Percentiles rank a stretch among this genome's conserved stretches.
Evolutionary conservation across 257 asterid genomes (phyloP).

Genomic region (Solanum paucissectum): DNA sequence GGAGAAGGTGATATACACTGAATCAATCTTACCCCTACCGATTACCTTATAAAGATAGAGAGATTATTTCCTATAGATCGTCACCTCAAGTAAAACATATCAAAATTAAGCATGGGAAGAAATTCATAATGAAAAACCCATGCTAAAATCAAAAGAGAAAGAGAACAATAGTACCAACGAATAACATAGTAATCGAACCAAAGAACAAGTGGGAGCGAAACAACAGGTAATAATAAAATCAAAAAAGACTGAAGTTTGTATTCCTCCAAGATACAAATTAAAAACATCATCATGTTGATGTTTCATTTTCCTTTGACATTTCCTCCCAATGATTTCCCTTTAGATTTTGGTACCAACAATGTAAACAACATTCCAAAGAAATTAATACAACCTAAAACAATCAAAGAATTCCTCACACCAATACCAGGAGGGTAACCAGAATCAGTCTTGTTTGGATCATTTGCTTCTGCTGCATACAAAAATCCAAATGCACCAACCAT

Average conservation of each 20-base stretch:
- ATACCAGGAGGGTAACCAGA: slow-evolving; percentile 29
- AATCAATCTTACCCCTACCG: neutral
- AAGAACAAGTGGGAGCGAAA: neutral
- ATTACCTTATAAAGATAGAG: neutral
- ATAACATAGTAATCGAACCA: neutral
- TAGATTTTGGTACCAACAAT: slow-evolving; percentile 32
- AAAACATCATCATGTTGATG: neutral
- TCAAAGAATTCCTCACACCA: slow-evolving; percentile 29
- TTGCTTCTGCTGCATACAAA: slow-evolving; percentile 22
- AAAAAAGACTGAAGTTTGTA: no score
- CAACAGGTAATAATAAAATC: no score
- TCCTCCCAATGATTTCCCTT: slow-evolving; percentile 37
- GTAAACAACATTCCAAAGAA: slow-evolving; percentile 30
- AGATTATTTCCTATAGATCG: accelerated
- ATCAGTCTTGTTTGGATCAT: slow-evolving; percentile 14
- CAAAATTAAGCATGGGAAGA: no score
- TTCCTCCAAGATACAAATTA: neutral
- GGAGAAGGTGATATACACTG: no score
- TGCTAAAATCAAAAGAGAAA: neutral
- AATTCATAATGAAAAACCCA: accelerated
- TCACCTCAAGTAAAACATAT: neutral
- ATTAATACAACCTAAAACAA: slow-evolving; percentile 24
- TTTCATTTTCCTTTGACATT: slow-evolving; percentile 27
- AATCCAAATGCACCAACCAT: slow-evolving; percentile 40
- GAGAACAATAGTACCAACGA: no score